These are phyloP conservation scores for Cardiospermum halicacabum DNA, from an alignment of 345 rosid genomes.

Conservation along the genomic window DNA sequence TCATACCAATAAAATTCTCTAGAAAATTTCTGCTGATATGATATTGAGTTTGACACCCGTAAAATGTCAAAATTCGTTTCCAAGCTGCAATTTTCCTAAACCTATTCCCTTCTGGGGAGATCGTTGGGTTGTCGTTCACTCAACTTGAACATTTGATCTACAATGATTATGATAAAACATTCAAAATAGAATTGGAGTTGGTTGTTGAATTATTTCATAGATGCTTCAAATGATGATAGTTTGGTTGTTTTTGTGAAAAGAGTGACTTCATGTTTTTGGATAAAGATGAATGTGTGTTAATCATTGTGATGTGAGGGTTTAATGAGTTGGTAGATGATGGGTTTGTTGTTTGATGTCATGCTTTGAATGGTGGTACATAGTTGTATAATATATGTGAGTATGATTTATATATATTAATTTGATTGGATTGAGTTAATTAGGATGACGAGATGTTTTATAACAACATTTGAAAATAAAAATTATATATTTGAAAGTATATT, in stretches of 20 bases:
- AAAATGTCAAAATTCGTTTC: too few species aligned
- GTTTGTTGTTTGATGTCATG: not conserved
- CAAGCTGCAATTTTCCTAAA: too few species aligned
- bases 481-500: too few species aligned
- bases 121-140: not conserved
- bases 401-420: too few species aligned
- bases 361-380: not conserved
- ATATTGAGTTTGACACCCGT: too few species aligned
- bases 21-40: too few species aligned
- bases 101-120: not conserved
- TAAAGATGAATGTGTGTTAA: not conserved
- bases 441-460: too few species aligned
- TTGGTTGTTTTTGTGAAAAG: not conserved
- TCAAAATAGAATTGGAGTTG: not conserved
- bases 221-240: not conserved
- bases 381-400: not conserved
- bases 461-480: too few species aligned
- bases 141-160: not conserved
- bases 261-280: not conserved
- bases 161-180: not conserved
- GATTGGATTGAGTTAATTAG: too few species aligned
- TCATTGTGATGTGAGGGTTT: too few species aligned
- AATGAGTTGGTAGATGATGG: too few species aligned
- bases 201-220: not conserved
- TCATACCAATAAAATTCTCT: too few species aligned